Evolutionary conservation across 2,329 filamentous ascomycete species (phyloP).

Genomic region (Atkinsonella texensis): DNA sequence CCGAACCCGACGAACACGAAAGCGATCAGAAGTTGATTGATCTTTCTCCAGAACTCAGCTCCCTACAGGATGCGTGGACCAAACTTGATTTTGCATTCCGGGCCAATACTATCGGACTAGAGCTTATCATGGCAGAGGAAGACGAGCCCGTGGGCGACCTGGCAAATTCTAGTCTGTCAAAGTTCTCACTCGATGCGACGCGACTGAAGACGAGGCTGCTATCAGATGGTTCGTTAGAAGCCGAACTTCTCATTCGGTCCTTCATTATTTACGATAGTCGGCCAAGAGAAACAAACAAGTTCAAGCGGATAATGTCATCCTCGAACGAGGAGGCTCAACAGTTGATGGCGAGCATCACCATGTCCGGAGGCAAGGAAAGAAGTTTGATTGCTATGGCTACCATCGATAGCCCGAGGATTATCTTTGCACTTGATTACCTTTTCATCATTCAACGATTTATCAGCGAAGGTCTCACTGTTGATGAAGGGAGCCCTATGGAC

Average conservation of each 20-base stretch:
- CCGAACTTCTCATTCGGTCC: conserved; percentile 83
- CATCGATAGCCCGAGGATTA: conserved; percentile 86
- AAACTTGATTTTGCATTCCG: conserved; percentile 88
- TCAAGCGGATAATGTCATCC: conserved; percentile 94
- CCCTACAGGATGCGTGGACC: conserved; percentile 66
- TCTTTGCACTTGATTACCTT: conserved; percentile 91
- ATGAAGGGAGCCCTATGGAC: conserved; percentile 42
- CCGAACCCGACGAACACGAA: conserved; percentile 17
- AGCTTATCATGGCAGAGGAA: conserved; percentile 68
- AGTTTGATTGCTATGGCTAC: conserved; percentile 85
- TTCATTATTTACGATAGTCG: conserved; percentile 93
- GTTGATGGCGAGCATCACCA: conserved; percentile 93
- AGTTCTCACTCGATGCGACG: conserved; percentile 89
- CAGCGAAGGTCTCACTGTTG: conserved; percentile 52
- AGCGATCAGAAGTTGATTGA: conserved; percentile 34
- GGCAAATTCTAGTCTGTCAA: conserved; percentile 72
- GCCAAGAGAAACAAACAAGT: conserved; percentile 84
- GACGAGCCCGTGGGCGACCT: conserved; percentile 68
- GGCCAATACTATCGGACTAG: conserved; percentile 75
- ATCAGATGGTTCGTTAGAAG: conserved; percentile 81
- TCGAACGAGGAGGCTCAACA: conserved; percentile 93
- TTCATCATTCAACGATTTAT: conserved; percentile 80
- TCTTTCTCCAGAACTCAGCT: conserved; percentile 58
- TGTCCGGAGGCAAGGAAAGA: conserved; percentile 71
- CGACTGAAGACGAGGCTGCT: conserved; percentile 87